Conservation (phyloP, 495 filamentous ascomycete genomes). For the Oidiodendron maius region DNA sequence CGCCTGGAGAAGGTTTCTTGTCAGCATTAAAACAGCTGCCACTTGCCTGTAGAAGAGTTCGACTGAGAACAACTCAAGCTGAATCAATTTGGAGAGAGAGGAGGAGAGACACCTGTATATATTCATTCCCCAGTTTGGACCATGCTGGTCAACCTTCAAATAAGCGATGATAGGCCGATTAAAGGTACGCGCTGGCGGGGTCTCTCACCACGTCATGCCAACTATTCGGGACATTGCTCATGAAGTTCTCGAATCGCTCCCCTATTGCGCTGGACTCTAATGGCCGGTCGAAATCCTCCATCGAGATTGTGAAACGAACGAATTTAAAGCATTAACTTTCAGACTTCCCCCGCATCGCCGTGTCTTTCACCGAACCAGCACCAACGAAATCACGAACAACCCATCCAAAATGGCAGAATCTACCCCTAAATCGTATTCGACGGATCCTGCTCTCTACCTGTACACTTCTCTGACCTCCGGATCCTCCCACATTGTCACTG, state of each 20-base stretch:
- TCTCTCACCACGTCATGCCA: conserved; percentile 1
- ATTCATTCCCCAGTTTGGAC: too few relatives aligned
- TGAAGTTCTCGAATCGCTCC: conserved; percentile 9
- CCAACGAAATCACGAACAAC: background rate
- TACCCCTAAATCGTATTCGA: conserved; percentile 48
- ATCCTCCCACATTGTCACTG: conserved; percentile 95
- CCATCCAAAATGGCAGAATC: conserved; percentile 19
- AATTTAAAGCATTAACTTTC: background rate
- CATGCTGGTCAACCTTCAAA: too few relatives aligned
- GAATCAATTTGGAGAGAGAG: too few relatives aligned
- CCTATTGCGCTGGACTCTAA: conserved; percentile 17
- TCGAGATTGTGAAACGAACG: conserved; percentile 13
- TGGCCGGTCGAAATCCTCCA: conserved; percentile 2
- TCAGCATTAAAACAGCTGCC: too few relatives aligned
- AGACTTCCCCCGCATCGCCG: background rate
- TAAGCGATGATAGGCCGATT: conserved; percentile 7
- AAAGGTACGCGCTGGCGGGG: background rate
- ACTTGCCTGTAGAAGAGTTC: too few relatives aligned
- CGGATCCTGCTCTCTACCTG: conserved; percentile 80
- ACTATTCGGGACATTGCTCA: background rate
- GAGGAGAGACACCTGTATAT: too few relatives aligned
- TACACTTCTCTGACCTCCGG: conserved; percentile 94
- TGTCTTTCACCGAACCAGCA: background rate
- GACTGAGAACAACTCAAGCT: too few relatives aligned
- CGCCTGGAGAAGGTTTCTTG: too few relatives aligned